Percentiles rank a stretch among this genome's conserved stretches.
phyloP scores from a whole-genome alignment of 495 filamentous ascomycete species.

The Oidiodendron maius region DNA sequence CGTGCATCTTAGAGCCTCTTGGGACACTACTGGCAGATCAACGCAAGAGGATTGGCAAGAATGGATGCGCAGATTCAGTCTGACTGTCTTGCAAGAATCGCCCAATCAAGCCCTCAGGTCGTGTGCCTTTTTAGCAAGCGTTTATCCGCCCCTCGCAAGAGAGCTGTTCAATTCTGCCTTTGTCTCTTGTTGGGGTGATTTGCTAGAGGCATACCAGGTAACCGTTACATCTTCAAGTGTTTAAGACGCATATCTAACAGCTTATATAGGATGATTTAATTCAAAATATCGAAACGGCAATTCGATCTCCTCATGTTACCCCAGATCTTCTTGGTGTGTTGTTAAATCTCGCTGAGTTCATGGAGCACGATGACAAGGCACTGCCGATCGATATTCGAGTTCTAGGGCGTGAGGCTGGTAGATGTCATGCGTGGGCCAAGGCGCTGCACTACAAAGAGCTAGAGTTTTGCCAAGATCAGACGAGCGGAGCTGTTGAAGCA shows the following conservation, averaged over 20 bases:
- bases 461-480: slow-evolving; percentile 96
- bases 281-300: slow-evolving; percentile 87
- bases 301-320: slow-evolving; percentile 87
- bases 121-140: slow-evolving; percentile 83
- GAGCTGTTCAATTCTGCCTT: slow-evolving; percentile 98
- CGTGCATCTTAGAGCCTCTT: slow-evolving; percentile 93
- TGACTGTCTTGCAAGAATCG: slow-evolving; percentile 90
- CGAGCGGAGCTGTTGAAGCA: slow-evolving; percentile 90
- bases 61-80: slow-evolving; percentile 95
- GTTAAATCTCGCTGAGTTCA: slow-evolving; percentile 95
- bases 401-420: slow-evolving; percentile 84
- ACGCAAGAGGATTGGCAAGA: slow-evolving; percentile 98
- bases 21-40: slow-evolving; percentile 92
- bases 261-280: slow-evolving; percentile 77
- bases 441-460: slow-evolving; percentile 98
- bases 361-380: slow-evolving; percentile 99
- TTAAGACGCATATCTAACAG: slow-evolving; percentile 7
- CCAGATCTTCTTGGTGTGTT: slow-evolving; percentile 92
- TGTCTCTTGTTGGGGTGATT: slow-evolving; percentile 96
- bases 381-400: slow-evolving; percentile 94
- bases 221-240: slow-evolving; percentile 11
- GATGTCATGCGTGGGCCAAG: slow-evolving; percentile 96
- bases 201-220: slow-evolving; percentile 78
- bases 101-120: slow-evolving; percentile 91
- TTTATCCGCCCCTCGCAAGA: slow-evolving; percentile 85